phyloP scores from a whole-genome alignment of 768 basidiomycete species.

The Lentinula aciculospora region DNA sequence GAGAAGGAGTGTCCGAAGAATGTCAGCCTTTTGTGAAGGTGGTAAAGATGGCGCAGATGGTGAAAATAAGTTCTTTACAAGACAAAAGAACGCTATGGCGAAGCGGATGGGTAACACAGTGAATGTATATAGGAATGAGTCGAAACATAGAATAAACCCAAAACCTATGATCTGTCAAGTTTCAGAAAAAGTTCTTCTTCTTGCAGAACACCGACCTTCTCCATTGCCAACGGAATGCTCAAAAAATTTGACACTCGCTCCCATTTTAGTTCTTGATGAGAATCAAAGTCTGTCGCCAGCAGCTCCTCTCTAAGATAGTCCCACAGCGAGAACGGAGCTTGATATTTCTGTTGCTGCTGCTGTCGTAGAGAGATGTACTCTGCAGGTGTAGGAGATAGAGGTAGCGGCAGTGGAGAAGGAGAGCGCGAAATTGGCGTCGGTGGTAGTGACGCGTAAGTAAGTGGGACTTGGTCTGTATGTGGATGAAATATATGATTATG shows the following conservation, averaged over 20 bases:
- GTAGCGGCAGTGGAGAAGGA: constrained; percentile 5
- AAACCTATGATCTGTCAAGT: constrained; percentile 74
- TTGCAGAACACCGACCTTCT: constrained; percentile 59
- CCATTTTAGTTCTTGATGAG: constrained; percentile 91
- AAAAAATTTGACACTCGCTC: constrained; percentile 96
- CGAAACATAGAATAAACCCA: constrained; percentile 89
- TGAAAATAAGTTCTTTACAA: constrained; percentile 44
- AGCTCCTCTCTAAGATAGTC: constrained; percentile 88
- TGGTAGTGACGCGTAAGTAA: constrained; percentile 10
- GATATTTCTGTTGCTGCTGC: constrained; percentile 13
- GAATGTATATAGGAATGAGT: constrained; percentile 97
- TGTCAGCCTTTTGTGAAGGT: constrained; percentile 88
- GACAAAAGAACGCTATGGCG: constrained; percentile 53
- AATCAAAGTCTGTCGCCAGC: constrained; percentile 89
- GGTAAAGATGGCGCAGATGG: constrained; percentile 56
- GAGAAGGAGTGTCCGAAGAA: constrained; percentile 77
- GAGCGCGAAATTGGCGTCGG: constrained; percentile 11
- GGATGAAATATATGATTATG: not conserved
- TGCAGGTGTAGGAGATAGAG: constrained; percentile 9
- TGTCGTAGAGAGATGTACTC: constrained; percentile 11
- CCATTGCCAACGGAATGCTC: constrained; percentile 85
- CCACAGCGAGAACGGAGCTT: constrained; percentile 77
- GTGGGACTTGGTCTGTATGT: not conserved
- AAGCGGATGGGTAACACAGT: constrained; percentile 95
- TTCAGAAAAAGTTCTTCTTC: constrained; percentile 6